Evolutionary conservation across 1,284 basidiomycete genomes (phyloP), one percentile per base, ranked within the genome.

Genomic region (Wolfiporia cocos): DNA sequence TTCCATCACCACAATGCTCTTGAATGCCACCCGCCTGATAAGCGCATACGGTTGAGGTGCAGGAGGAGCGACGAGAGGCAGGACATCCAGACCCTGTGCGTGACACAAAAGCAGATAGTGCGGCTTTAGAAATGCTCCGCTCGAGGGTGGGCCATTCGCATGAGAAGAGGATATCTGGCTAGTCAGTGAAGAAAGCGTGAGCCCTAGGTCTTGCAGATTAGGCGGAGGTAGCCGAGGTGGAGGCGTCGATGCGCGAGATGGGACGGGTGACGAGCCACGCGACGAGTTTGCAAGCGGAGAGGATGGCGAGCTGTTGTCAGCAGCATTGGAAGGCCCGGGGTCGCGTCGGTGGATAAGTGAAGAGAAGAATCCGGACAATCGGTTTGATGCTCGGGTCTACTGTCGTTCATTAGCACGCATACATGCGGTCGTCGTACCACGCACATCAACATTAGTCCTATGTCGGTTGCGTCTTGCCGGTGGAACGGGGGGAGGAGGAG

Each of bases 1-100:
- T 53, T 90, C 87, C 86, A 90, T 90, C 14, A 90, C 80, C 1
- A 90, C 83, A n/a, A 90, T 80, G 44, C 75, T 79, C 58, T 88
- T 89, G 64, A 90, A 90, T 32, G 74, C 71, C 33, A 88, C 85
- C 40, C 86, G 72, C 21, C 86, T 76, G 17, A 90, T 80, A 31
- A 90, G 70, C 5, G 87, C 79, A 61, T 86, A 89, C 9, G 87
- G 84, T 53, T 84, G 81, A 5, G 72, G 71, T 12, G 77, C 69
- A 4, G 86, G 86, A 0, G 86, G 86, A 2, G 79, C 78, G 14
- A 74, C 59, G 20, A 90, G 67, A 2, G 86, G 84, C 19, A 90
- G 65, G 3, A 90, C 84, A 60, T 90, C 86, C 35, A 90, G 65
- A 34, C 86, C 86, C 63, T 90, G 87, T 2, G 81, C 69, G 56